Evolutionary conservation across 1,139 yeast species (phyloP).

Genomic region (Blastobotrys serpentis): DNA sequence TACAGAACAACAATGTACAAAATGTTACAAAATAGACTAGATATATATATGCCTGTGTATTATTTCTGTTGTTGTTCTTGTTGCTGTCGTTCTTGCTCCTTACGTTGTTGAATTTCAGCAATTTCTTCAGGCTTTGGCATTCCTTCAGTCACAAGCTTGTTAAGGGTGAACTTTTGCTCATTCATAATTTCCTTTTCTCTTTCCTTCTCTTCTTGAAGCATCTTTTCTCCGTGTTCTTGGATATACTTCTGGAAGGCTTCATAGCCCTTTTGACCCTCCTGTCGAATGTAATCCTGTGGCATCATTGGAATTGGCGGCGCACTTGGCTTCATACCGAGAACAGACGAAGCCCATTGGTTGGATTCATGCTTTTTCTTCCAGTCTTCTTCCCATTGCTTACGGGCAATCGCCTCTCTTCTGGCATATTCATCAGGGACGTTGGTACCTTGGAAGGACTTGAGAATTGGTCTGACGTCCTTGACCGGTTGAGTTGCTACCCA

Average conservation of each 20-base stretch:
- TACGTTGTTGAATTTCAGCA: conserved; percentile 60
- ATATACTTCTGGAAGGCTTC: conserved; percentile 78
- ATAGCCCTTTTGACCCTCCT: conserved; percentile 89
- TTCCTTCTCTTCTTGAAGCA: conserved; percentile 76
- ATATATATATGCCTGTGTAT: too few species aligned
- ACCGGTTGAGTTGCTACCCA: conserved; percentile 90
- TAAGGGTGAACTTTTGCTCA: conserved; percentile 73
- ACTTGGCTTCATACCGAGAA: conserved; percentile 61
- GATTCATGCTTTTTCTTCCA: conserved; percentile 48
- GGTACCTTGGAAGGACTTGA: conserved; percentile 64
- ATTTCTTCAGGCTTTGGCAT: conserved; percentile 84
- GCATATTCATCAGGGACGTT: conserved; percentile 78
- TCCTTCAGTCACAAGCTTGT: conserved; percentile 81
- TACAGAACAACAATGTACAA: too few species aligned
- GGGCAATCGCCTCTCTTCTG: conserved; percentile 70
- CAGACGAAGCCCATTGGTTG: conserved; percentile 55
- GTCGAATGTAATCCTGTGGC: conserved; percentile 89
- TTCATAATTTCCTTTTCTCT: conserved; percentile 78
- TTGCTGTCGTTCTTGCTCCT: conserved; percentile 40
- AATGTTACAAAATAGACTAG: conserved; percentile 5
- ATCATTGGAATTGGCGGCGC: conserved; percentile 65
- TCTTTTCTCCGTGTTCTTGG: conserved; percentile 84
- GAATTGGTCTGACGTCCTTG: conserved; percentile 85
- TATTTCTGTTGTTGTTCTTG: background rate
- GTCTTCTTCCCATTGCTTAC: conserved; percentile 67